These are phyloP conservation scores for Nemania sp. DNA, from an alignment of 2,329 filamentous ascomycete species.

Conservation along the genomic window DNA sequence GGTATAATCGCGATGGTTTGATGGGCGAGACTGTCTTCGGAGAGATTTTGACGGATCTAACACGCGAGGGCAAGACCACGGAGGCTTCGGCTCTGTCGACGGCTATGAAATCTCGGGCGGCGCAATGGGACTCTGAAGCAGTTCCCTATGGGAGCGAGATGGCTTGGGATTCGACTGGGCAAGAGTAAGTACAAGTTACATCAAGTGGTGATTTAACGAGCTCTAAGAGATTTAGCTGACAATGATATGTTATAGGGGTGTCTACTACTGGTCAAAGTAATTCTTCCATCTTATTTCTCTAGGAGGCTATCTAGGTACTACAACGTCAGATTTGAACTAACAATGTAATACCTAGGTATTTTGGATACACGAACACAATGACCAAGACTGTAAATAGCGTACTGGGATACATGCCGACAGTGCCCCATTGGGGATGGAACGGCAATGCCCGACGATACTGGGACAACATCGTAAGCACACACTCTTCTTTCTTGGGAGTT, in stretches of 20 bases:
- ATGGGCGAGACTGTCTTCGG: conserved; percentile 72
- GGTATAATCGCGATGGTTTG: conserved; percentile 61
- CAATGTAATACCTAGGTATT: conserved; percentile 57
- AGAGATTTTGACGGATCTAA: conserved; percentile 63
- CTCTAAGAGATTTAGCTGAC: conserved; percentile 25
- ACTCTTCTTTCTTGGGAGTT: neutral
- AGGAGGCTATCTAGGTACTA: neutral
- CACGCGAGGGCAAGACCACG: conserved; percentile 57
- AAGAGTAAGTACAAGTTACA: conserved; percentile 56
- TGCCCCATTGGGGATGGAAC: conserved; percentile 73
- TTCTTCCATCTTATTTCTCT: conserved; percentile 24
- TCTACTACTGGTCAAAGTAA: conserved; percentile 68
- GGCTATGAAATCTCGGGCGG: conserved; percentile 62
- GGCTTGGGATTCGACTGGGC: conserved; percentile 72
- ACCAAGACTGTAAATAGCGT: conserved; percentile 66
- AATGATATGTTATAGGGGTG: conserved; percentile 52
- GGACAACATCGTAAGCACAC: conserved; percentile 61
- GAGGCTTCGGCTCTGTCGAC: conserved; percentile 57
- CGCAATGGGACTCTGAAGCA: conserved; percentile 61
- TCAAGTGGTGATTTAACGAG: neutral
- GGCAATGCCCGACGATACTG: conserved; percentile 71
- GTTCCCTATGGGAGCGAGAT: conserved; percentile 71
- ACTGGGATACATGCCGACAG: conserved; percentile 67
- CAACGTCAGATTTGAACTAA: neutral
- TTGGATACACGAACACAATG: conserved; percentile 59